Base-by-base conservation (phyloP, 1,284 basidiomycete genomes). In the Trametes pubescens region DNA sequence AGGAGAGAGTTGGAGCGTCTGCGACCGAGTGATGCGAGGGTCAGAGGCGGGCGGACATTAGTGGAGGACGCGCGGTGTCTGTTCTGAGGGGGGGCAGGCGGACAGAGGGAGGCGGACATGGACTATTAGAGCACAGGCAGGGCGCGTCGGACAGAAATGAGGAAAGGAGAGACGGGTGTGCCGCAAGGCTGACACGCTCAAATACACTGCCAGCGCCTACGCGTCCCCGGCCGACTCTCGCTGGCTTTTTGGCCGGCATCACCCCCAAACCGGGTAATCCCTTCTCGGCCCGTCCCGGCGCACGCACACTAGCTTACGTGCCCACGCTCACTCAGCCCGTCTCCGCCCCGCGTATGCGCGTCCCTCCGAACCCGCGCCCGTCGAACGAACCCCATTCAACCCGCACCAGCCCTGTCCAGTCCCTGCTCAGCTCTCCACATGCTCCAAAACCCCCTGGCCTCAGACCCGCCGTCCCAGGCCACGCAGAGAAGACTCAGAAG, bases 1-100 rank as follows among this genome's bases (percentile, higher is more conserved):
- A 79, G 66, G 58, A 77, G 73, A 55, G 80, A 79, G 59, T 77
- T 79, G 6, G 79, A 79, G 38, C 82, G 82, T 67, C 85, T 81
- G 65, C 86, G 83, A 43, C 85, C 86, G 52, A 88, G 79, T 57
- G 86, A 80, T 66, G 78, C 76, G 65, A 86, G 75, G 52, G 86
- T 83, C 37, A 87, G 72, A 13, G 83, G 78, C 37, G 86, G 83
- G 40, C 85, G 81, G 46, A 88, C 79, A 71, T 81, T 86, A 22
- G 87, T 86, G 44, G 88, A 90, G 35, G 84, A 87, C 0, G 89
- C 85, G 63, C 87, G 83, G 71, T 79, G 79, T 66, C 86, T 82
- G 70, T 78, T 76, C 18, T 66, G 79, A 66, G 71, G 79, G 74
- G 73, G 74, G 69, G 79, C 79, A 64, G 78, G 69, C 46, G 61